Base-by-base conservation (phyloP, 257 asterid genomes). In the Mitragyna speciosa region DNA sequence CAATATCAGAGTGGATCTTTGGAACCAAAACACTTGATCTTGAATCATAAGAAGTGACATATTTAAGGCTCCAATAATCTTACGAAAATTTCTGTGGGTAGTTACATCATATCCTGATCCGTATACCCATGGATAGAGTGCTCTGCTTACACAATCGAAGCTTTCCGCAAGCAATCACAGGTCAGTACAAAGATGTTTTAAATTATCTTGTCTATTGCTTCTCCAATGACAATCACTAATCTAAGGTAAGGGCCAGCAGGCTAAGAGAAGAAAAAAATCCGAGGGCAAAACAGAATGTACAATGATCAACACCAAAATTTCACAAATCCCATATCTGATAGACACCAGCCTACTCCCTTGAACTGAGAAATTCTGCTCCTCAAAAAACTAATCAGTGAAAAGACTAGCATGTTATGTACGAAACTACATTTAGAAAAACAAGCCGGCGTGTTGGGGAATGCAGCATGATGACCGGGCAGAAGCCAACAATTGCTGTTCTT, bases 151-250 rank as follows among this genome's bases (percentile, higher is more conserved):
- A 28, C 85, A 69, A 81, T 11, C 14, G 17, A 71, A 41, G 74
- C 74, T 70, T 28, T 43, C 59, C 75, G 14, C 36, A 71, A 71
- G 76, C 64, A 72, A 72, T 48, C 36, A 7, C 48, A 10, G 33
- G 63, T 72, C 52, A 73, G 61, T 80, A 73, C 77, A 77, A 68
- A 77, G 71, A 75, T 54, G 80, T 81, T 48, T 47, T 72, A 82
- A 81, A 86, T 83, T 87, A 88, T 87, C 86, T 76, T 54, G 85
- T 76, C 75, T 65, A 82, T 71, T 70, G 79, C 83, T 83, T 83
- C 88, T 78, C 78, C 87, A 78, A 81, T 73, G 85, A 83, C 83
- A 61, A 85, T 79, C 86, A 79, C 91, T 89, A 88, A 80, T 84
- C 65, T 82, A 84, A 71, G 75, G 83, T 72, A 86, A 36, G 43